Base-by-base conservation (phyloP, 2,329 filamentous ascomycete species). In the Ceratocystis colombiana region DNA sequence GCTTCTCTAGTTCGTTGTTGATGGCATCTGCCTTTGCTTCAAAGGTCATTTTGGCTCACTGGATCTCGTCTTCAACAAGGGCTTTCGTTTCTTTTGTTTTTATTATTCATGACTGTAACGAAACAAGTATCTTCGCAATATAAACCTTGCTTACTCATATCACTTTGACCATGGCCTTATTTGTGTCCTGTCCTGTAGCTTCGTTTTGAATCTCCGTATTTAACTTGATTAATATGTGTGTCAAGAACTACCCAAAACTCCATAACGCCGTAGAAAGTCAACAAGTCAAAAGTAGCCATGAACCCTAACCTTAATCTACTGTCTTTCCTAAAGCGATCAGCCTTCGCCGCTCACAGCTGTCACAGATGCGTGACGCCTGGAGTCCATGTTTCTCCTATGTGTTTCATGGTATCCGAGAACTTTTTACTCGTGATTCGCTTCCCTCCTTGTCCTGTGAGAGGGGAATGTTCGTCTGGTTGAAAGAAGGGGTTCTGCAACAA, bases 401-500 rank as follows among this genome's bases (percentile, higher is more conserved):
- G 81, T 74, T 88, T 85, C 74, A 99, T 87, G 72, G 96, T 91
- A 17, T 85, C 83, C 63, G 85, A 82, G 75, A 99, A 99, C 73
- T 79, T 85, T 71, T 82, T 84, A 75, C 91, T 96, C 64, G 84
- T 88, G 70, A 97, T 96, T 73, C 87, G 86, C 74, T 85, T 82
- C 2, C 83, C 83, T 0, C 80, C 80, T 30, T 75, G 75, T 0
- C 80, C 82, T 0, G 75, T 75, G 2, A 78, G 74, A 62, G 88
- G 88, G 69, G 82, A 82, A 74, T 92, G 86, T 71, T 93, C 88
- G 73, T 96, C 91, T 8, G 93, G 93, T 61, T 88, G 86, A 75
- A 92, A 97, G 76, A 99, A 99, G 0, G 93, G 93, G 73, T 99
- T 97, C 76, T 96, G 88, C 70, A 97, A 78, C 64, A 99, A 78